A percentile compares a stretch with the other conserved stretches of the same genome.
These are phyloP conservation scores for Stemphylium beticola DNA, from an alignment of 2,329 filamentous ascomycete species.

Conservation along the genomic window DNA sequence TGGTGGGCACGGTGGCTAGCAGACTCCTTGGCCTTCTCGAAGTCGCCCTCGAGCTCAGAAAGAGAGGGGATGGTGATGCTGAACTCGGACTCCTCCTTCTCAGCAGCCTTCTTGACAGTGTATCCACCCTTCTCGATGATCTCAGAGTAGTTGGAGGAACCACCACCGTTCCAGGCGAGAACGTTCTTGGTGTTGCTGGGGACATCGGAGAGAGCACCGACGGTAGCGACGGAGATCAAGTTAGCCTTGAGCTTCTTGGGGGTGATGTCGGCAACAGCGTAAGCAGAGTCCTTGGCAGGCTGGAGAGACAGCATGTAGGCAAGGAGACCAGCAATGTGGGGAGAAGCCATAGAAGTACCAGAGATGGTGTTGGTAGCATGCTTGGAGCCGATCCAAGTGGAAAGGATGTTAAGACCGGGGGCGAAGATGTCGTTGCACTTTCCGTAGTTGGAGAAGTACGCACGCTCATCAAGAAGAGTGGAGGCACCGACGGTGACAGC, in stretches of 20 bases:
- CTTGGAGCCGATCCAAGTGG: constrained; percentile 97
- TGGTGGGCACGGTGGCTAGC: constrained; percentile 51
- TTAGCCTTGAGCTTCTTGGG: constrained; percentile 93
- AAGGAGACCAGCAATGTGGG: constrained; percentile 93
- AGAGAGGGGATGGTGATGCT: constrained; percentile 47
- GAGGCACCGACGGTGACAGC: constrained; percentile 96
- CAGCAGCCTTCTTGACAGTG: constrained; percentile 53
- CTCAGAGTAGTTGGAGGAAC: constrained; percentile 85
- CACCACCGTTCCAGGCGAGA: constrained; percentile 98
- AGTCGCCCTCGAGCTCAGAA: constrained; percentile 45
- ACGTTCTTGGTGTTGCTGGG: constrained; percentile 89
- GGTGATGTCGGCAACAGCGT: constrained; percentile 85
- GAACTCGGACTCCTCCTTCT: constrained; percentile 47
- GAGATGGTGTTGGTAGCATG: constrained; percentile 98
- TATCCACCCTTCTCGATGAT: constrained; percentile 80
- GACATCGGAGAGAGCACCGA: constrained; percentile 78
- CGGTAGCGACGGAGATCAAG: constrained; percentile 82
- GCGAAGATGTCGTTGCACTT: constrained; percentile 99
- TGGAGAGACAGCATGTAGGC: constrained; percentile 98
- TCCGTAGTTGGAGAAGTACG: constrained; percentile 99
- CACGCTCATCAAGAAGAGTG: constrained; percentile 90
- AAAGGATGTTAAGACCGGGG: constrained; percentile 93
- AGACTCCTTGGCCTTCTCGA: constrained; percentile 44
- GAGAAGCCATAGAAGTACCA: constrained; percentile 98
- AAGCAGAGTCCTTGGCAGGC: constrained; percentile 87